Conservation (phyloP, 2,329 filamentous ascomycete species). For the Cladosporium sp. region DNA sequence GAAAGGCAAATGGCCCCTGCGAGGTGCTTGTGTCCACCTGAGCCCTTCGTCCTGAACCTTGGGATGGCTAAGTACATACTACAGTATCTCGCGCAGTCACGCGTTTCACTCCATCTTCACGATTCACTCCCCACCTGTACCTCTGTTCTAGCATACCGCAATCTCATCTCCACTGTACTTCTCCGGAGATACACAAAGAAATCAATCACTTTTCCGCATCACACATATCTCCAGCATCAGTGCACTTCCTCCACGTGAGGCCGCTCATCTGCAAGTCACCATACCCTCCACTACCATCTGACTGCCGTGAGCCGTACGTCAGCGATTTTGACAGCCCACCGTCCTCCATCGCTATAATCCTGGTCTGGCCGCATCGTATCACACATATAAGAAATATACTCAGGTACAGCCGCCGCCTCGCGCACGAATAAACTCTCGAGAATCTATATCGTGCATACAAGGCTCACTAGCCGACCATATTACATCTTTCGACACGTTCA, state of each 20-base stretch:
- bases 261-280: background rate
- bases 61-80: background rate
- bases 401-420: background rate
- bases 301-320: conserved; percentile 3
- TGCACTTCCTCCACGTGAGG: conserved; percentile 4
- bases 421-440: conserved; percentile 1
- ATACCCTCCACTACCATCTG: conserved; percentile 10
- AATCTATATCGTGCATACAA: conserved; percentile 12
- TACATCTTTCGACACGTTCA: background rate
- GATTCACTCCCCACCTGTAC: conserved; percentile 12
- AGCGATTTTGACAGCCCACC: background rate
- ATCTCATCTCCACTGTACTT: conserved; percentile 4
- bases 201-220: conserved; percentile 5
- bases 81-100: conserved; percentile 8
- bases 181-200: conserved; percentile 10
- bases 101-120: conserved; percentile 7
- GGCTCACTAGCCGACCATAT: conserved; percentile 1
- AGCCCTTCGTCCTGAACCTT: conserved; percentile 10
- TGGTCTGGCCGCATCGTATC: conserved; percentile 6
- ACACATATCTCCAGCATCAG: background rate
- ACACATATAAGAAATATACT: conserved; percentile 13
- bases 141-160: conserved; percentile 16
- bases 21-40: conserved; percentile 12
- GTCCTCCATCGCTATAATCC: background rate
- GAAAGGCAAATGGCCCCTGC: conserved; percentile 5